These are phyloP conservation scores for Rutstroemia sydowiana DNA, from an alignment of 2,329 filamentous ascomycete species.

Conservation along the genomic window DNA sequence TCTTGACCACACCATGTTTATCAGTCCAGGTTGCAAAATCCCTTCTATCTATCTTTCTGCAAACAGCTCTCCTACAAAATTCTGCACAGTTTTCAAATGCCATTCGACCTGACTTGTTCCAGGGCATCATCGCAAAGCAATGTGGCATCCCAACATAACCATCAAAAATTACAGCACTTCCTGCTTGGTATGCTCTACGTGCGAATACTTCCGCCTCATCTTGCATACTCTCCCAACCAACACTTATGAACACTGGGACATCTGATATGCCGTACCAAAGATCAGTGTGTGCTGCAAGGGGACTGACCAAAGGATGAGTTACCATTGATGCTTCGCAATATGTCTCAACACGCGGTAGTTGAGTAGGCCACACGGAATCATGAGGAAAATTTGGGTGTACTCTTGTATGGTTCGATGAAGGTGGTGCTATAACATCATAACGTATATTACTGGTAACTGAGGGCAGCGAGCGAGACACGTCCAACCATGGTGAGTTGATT, in stretches of 20 bases:
- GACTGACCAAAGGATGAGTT: conserved; percentile 61
- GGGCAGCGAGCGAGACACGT: conserved; percentile 57
- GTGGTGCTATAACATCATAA: conserved; percentile 60
- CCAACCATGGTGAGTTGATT: conserved; percentile 62
- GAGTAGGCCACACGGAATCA: conserved; percentile 51
- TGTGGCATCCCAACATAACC: conserved; percentile 80
- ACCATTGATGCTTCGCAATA: conserved; percentile 48
- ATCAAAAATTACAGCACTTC: conserved; percentile 56
- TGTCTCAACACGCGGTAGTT: conserved; percentile 45
- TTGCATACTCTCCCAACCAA: conserved; percentile 64
- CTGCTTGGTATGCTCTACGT: conserved; percentile 45
- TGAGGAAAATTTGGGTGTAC: conserved; percentile 33
- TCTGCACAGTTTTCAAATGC: conserved; percentile 2
- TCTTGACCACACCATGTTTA: neutral
- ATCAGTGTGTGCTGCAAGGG: conserved; percentile 40
- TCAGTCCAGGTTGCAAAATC: neutral
- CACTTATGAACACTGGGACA: conserved; percentile 62
- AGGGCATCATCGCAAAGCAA: conserved; percentile 51
- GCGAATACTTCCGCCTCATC: conserved; percentile 61
- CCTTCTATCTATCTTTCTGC: neutral
- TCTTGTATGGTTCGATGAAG: conserved; percentile 31
- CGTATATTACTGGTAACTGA: conserved; percentile 43
- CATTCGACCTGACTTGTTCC: conserved; percentile 4
- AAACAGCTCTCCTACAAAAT: neutral
- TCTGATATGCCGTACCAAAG: conserved; percentile 55